phyloP scores from a whole-genome alignment of 1,284 basidiomycete genomes.

The Wolfiporia cocos region DNA sequence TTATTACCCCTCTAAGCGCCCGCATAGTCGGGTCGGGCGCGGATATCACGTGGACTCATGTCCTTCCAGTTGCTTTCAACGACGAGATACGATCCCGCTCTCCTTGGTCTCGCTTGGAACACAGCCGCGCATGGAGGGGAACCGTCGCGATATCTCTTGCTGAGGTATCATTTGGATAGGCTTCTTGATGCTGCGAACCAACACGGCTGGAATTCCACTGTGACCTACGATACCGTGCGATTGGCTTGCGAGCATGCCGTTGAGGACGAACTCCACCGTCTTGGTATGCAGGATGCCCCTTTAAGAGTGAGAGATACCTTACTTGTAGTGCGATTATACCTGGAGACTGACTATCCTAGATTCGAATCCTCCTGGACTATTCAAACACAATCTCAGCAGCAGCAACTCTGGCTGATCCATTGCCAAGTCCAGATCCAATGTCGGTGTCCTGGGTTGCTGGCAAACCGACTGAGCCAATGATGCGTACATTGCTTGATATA shows the following conservation, averaged over 20 bases:
- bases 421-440: constrained; percentile 30
- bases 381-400: constrained; percentile 40
- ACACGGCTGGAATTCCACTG: constrained; percentile 43
- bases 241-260: constrained; percentile 38
- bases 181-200: constrained; percentile 39
- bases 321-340: no score
- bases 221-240: constrained; percentile 36
- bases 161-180: constrained; percentile 53
- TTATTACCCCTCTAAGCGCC: constrained; percentile 8
- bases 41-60: constrained; percentile 7
- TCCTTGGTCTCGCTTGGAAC: constrained; percentile 49
- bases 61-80: constrained; percentile 43
- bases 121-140: constrained; percentile 35
- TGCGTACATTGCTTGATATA: no score
- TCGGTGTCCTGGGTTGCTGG: no score
- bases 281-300: constrained; percentile 13
- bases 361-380: constrained; percentile 48
- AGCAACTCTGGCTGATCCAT: constrained; percentile 31
- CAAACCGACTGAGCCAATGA: no score
- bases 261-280: no score
- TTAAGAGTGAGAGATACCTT: no score
- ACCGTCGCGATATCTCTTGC: constrained; percentile 52
- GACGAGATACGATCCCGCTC: constrained; percentile 48
- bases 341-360: constrained; percentile 36
- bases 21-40: constrained; percentile 3